phyloP scores from a whole-genome alignment of 2,329 filamentous ascomycete species.

The Xylariaceae sp. region DNA sequence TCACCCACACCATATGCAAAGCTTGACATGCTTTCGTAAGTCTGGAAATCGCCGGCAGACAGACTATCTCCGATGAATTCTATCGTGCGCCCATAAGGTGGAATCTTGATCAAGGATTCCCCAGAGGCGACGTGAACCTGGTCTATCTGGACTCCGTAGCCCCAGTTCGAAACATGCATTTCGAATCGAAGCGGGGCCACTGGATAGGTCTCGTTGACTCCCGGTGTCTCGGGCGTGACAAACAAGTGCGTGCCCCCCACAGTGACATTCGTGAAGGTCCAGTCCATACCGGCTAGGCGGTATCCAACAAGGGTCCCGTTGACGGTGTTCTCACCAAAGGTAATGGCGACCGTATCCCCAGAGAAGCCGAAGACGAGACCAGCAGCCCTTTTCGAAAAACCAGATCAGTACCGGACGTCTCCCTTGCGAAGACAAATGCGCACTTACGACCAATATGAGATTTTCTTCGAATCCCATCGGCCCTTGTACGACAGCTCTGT shows the following conservation, averaged over 20 bases:
- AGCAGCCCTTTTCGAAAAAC: slow-evolving; percentile 36
- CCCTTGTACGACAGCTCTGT: slow-evolving; percentile 56
- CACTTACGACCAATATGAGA: slow-evolving; percentile 56
- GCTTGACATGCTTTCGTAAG: slow-evolving; percentile 51
- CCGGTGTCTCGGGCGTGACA: slow-evolving; percentile 40
- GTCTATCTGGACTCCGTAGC: slow-evolving; percentile 51
- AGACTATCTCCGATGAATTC: slow-evolving; percentile 46
- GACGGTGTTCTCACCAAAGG: slow-evolving; percentile 47
- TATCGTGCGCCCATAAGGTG: slow-evolving; percentile 33
- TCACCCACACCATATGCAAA: slow-evolving; percentile 51
- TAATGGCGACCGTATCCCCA: slow-evolving; percentile 47
- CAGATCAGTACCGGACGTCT: not conserved
- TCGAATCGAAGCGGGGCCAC: slow-evolving; percentile 47
- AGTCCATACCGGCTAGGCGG: slow-evolving; percentile 53
- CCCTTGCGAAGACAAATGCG: not conserved
- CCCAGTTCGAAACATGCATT: slow-evolving; percentile 57
- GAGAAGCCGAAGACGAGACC: slow-evolving; percentile 53
- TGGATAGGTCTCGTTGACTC: slow-evolving; percentile 39
- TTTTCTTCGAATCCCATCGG: slow-evolving; percentile 54
- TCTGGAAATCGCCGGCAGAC: slow-evolving; percentile 51
- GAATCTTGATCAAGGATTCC: slow-evolving; percentile 40
- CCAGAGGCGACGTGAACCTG: slow-evolving; percentile 44
- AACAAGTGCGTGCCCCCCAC: slow-evolving; percentile 51
- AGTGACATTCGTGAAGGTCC: slow-evolving; percentile 57
- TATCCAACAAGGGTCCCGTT: slow-evolving; percentile 50